Conservation (phyloP, 2,329 filamentous ascomycete species). For the Aureobasidium sp. region DNA sequence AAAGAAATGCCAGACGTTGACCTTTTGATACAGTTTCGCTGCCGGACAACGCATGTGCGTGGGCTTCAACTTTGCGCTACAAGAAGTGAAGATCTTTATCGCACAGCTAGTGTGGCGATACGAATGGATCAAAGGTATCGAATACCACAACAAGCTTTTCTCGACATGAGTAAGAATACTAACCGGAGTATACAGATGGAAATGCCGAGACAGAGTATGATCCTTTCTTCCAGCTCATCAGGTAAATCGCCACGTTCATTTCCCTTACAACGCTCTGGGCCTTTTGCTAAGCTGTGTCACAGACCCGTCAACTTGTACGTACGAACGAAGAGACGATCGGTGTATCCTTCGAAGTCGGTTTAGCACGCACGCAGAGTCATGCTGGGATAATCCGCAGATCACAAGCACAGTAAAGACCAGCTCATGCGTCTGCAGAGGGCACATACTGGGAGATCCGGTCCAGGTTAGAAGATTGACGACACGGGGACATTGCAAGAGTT, state of each 20-base stretch:
- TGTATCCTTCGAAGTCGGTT: constrained; percentile 36
- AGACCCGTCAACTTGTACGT: constrained; percentile 51
- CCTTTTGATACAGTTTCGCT: constrained; percentile 32
- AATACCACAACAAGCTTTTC: constrained; percentile 22
- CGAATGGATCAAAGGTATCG: constrained; percentile 43
- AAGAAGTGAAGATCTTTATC: constrained; percentile 51
- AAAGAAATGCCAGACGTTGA: too few relatives aligned
- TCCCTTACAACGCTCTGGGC: too few relatives aligned
- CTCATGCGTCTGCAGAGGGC: too few relatives aligned
- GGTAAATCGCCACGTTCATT: too few relatives aligned
- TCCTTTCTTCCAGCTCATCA: constrained; percentile 52
- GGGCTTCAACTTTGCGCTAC: constrained; percentile 58
- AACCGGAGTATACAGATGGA: constrained; percentile 21
- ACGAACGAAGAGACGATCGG: constrained; percentile 42
- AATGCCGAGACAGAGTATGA: constrained; percentile 47
- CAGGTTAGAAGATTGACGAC: too few relatives aligned
- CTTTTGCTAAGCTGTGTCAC: too few relatives aligned
- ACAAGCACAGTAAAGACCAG: too few relatives aligned
- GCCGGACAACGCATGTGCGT: constrained; percentile 53
- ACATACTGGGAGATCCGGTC: too few relatives aligned
- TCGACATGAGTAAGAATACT: too few relatives aligned
- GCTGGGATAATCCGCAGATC: background rate
- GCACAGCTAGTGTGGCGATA: constrained; percentile 53
- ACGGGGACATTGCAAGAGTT: too few relatives aligned
- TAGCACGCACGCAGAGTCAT: background rate